Conservation (phyloP, 257 asterid genomes). For the Fraxinus pennsylvanica region DNA sequence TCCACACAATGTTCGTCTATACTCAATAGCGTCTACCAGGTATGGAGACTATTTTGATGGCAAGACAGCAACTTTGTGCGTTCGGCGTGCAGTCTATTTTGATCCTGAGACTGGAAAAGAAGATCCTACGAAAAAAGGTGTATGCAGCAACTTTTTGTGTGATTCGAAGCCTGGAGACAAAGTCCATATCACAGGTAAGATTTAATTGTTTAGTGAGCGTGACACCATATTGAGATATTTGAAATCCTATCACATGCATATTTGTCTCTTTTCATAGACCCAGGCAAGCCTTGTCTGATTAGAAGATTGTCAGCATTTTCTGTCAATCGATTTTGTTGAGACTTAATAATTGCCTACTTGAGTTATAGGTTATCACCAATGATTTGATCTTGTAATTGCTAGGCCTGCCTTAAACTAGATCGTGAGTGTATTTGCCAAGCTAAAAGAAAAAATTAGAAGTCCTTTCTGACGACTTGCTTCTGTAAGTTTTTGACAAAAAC, state of each 20-base stretch:
- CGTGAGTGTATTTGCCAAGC: neutral
- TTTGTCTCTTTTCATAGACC: too few relatives aligned
- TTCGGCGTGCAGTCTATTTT: constrained; percentile 83
- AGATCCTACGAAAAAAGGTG: constrained; percentile 80
- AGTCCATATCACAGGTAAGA: constrained; percentile 71
- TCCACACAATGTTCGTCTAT: constrained; percentile 79
- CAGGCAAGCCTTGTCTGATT: too few relatives aligned
- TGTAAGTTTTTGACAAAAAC: too few relatives aligned
- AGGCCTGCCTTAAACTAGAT: neutral
- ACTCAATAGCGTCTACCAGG: constrained; percentile 90
- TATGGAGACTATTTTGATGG: constrained; percentile 89
- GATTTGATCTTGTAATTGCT: neutral
- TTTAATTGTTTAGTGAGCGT: neutral
- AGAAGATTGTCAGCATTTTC: neutral
- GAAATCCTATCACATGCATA: neutral
- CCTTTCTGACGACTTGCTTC: too few relatives aligned
- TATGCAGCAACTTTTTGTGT: constrained; percentile 86
- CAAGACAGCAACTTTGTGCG: constrained; percentile 87
- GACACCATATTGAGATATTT: neutral
- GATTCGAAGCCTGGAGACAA: constrained; percentile 91
- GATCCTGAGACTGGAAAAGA: constrained; percentile 90
- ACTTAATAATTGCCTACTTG: neutral
- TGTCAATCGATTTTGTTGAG: too few relatives aligned
- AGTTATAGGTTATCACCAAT: neutral
- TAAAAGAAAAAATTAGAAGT: neutral